A percentile compares a stretch with the other conserved stretches of the same genome.
phyloP scores from a whole-genome alignment of 2,329 filamentous ascomycete genomes.

The Conoideocrella luteorostrata region DNA sequence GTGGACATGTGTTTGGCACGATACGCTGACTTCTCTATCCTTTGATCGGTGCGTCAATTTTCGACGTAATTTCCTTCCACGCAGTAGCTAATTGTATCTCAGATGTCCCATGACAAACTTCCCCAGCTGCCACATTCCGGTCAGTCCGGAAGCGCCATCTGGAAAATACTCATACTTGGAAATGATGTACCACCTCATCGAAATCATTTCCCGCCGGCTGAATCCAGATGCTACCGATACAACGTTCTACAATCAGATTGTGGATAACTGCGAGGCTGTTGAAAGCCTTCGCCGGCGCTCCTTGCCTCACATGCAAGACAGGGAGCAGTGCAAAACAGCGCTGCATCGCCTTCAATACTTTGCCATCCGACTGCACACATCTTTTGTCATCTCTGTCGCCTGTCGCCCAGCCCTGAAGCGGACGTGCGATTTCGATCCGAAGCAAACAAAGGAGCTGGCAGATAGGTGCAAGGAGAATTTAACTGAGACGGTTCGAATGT shows the following conservation, averaged over 20 bases:
- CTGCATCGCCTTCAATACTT: slow-evolving; percentile 58
- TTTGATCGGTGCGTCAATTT: slow-evolving; percentile 48
- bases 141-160: slow-evolving; percentile 32
- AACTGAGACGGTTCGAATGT: slow-evolving; percentile 61
- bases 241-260: slow-evolving; percentile 48
- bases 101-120: slow-evolving; percentile 59
- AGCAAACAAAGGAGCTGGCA: slow-evolving; percentile 49
- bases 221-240: slow-evolving; percentile 47
- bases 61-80: background rate
- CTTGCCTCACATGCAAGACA: slow-evolving; percentile 47
- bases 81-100: background rate
- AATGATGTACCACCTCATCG: slow-evolving; percentile 58
- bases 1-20: slow-evolving; percentile 64
- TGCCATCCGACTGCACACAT: slow-evolving; percentile 57
- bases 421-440: slow-evolving; percentile 41
- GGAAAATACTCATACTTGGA: slow-evolving; percentile 54
- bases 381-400: slow-evolving; percentile 59
- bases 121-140: slow-evolving; percentile 47
- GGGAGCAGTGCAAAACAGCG: slow-evolving; percentile 57
- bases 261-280: slow-evolving; percentile 50
- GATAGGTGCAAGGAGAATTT: slow-evolving; percentile 56
- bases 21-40: slow-evolving; percentile 58
- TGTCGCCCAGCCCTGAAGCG: slow-evolving; percentile 56
- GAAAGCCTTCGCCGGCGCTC: slow-evolving; percentile 45
- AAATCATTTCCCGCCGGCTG: slow-evolving; percentile 51